Conservation (phyloP, 2,329 filamentous ascomycete species). For the Trichoderma semiorbis region DNA sequence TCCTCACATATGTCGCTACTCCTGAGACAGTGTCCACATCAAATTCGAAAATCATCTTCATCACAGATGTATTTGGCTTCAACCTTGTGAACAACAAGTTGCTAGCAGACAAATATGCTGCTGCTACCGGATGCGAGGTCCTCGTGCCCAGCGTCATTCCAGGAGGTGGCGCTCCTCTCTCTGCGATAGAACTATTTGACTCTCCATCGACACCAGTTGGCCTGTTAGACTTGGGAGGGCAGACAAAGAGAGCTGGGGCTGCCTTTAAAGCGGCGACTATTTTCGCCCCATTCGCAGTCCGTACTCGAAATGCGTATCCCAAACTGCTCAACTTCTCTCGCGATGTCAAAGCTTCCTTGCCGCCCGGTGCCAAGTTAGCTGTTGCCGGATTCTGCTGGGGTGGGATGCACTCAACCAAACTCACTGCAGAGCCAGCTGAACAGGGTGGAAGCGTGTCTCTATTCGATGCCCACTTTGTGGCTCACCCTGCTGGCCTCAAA, state of each 20-base stretch:
- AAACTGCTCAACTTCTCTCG: neutral
- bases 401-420: neutral
- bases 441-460: neutral
- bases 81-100: slow-evolving; percentile 1
- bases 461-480: slow-evolving; percentile 1
- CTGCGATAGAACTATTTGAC: neutral
- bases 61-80: neutral
- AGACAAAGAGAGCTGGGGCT: neutral
- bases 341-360: neutral
- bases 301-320: neutral
- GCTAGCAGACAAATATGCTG: neutral
- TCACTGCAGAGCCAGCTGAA: neutral
- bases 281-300: neutral
- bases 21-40: neutral
- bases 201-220: neutral
- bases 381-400: neutral
- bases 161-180: neutral
- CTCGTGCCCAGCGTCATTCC: neutral
- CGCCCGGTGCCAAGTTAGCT: neutral
- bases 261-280: neutral
- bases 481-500: neutral
- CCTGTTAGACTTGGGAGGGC: neutral
- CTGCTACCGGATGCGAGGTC: neutral
- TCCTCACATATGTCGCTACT: neutral
- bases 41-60: neutral